Base-by-base conservation (phyloP, 139 green algal species). In the Dunaliella sp. region DNA sequence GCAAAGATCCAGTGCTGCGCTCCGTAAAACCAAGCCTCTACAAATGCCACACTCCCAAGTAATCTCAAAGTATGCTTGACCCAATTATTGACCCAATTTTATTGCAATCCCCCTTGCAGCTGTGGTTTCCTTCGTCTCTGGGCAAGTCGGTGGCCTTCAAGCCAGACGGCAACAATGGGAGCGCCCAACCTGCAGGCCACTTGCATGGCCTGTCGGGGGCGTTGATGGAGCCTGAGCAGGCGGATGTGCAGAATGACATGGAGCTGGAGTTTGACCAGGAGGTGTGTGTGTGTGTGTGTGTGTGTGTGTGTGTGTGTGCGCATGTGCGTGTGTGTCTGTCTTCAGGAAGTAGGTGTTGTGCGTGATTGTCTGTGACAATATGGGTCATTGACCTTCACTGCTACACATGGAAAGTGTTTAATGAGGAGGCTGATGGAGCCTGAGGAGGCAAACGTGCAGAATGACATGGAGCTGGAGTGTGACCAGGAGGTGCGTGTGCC, bases 241-340 rank as follows among this genome's bases (percentile, higher is more conserved):
- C 77, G 31, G 12, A 0, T 36, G 2, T 81, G 31, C 86, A 89
- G 1, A 86, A 88, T 0, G 97, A 99, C 89, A 95, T 96, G 0
- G 97, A 99, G 94, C 94, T 99, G 28, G 97, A 98, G 84, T 99
- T 99, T 86, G 97, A 99, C 90, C 84, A 91, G n/a, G 95, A 96
- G 87, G 93, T 95, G n/a, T n/a, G n/a, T n/a, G n/a, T n/a, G n/a
- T n/a, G n/a, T n/a, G n/a, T n/a, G n/a, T n/a, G n/a, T n/a, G n/a
- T n/a, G n/a, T n/a, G n/a, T n/a, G n/a, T n/a, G n/a, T n/a, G n/a
- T n/a, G n/a, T n/a, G n/a, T n/a, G n/a, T n/a, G n/a, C n/a, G n/a
- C n/a, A n/a, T n/a, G n/a, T n/a, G n/a, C n/a, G n/a, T n/a, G n/a
- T n/a, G n/a, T n/a, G n/a, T n/a, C n/a, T n/a, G n/a, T n/a, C n/a